Base-by-base conservation (phyloP, 495 filamentous ascomycete species). In the Xanthoparmelia taractica region DNA sequence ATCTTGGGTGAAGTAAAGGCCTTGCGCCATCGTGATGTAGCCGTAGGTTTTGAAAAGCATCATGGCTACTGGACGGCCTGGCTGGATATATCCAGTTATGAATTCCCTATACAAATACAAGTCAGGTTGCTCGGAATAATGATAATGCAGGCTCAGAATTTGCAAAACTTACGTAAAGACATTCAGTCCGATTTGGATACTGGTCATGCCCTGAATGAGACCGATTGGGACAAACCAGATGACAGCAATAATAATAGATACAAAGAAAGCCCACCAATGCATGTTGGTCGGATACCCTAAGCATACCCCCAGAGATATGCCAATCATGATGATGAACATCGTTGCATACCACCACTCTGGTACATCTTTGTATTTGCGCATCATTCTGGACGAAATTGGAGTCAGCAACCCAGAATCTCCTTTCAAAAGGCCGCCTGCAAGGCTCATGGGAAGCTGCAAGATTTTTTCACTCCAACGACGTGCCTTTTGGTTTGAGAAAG, bases 31-130 rank as follows among this genome's bases (percentile, higher is more conserved):
- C 41, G 77, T 80, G 43, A 86, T 83, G 60, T 83, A 84, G 18
- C 82, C 82, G 62, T 80, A 84, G 5, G 81, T 80, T 65, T 68
- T 66, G 76, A 87, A 87, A 54, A 85, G 73, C 84, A 87, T 91
- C 72, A 85, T 81, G 6, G 79, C 84, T 63, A 86, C 79, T 2
- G 85, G 84, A 6, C 72, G 72, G 10, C 85, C 85, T 1, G 81
- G 81, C 59, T 83, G 80, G 72, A 85, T 84, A 67, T 85, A 85
- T 1, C 85, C 85, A n/a, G 80, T 77, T 25, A 88, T 76, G 64
- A 87, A 87, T 63, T 85, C 83, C 20, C 52, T 68, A 6, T 3
- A 8, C 15, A 20, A 0, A 37, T 3, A 4, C 61, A 1, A 52
- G 47, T 47, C 59, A 0, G 4, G 1, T 54, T 20, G 15, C 27